Evolutionary conservation across 148 eudicot genomes (phyloP).

Genomic region (Chenopodium formosanum): DNA sequence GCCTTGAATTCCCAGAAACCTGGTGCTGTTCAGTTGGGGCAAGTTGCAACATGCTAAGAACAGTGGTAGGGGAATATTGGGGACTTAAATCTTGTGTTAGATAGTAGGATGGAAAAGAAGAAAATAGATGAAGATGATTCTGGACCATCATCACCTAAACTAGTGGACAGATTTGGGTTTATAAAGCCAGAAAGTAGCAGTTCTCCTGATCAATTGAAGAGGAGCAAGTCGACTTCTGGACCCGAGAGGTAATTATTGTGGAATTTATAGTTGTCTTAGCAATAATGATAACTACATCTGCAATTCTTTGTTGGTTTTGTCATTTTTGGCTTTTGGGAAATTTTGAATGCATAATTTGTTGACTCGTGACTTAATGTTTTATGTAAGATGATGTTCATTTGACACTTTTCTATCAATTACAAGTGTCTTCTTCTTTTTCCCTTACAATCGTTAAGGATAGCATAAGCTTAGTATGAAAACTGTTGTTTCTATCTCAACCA

Average conservation of each 20-base stretch:
- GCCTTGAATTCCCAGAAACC: conserved; percentile 3
- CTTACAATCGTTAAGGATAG: neutral
- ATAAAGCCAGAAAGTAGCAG: conserved; percentile 59
- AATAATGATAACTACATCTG: neutral
- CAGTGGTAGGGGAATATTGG: conserved; percentile 18
- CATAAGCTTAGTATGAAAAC: neutral
- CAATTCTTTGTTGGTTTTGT: neutral
- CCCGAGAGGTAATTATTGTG: conserved; percentile 54
- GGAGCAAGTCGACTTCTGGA: conserved; percentile 56
- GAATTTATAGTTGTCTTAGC: neutral
- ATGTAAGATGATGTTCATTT: neutral
- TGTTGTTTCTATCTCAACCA: neutral
- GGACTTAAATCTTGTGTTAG: conserved; percentile 21
- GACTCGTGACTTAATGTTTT: neutral
- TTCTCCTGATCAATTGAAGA: conserved; percentile 55
- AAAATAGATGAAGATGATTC: conserved; percentile 54
- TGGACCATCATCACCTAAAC: conserved; percentile 45
- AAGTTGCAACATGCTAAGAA: conserved; percentile 23
- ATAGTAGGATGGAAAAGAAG: conserved; percentile 63
- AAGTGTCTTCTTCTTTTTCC: neutral
- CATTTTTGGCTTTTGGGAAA: conserved; percentile 4
- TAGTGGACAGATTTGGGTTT: conserved; percentile 83
- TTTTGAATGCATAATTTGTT: neutral
- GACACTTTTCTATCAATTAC: neutral
- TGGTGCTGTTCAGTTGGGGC: conserved; percentile 6